Base-by-base conservation (phyloP, 495 filamentous ascomycete species). In the Aspergillus affinis region DNA sequence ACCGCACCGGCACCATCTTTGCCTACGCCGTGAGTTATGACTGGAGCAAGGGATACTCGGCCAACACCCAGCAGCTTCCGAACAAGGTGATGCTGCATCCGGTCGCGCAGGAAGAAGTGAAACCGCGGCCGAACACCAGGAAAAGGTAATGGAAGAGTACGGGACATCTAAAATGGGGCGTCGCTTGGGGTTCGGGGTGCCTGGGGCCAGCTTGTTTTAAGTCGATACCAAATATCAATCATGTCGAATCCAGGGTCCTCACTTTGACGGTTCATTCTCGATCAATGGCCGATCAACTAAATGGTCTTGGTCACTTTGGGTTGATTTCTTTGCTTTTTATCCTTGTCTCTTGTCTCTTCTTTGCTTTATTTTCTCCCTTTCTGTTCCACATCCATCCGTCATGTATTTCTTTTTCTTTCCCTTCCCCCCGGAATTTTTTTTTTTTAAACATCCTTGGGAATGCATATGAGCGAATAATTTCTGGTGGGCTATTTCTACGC, bases 21-120 rank as follows among this genome's bases (percentile, higher is more conserved):
- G 92, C 91, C 18, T 97, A 97, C 67, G 88, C 92, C 6, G 84
- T 95, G 29, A 92, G 90, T 66, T 97, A 97, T 65, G 93, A 97
- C 77, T 97, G 93, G 93, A 90, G 88, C 69, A 95, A 95, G 74
- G 93, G 93, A 12, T 93, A 90, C 72, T 78, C 82, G 8, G 81
- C 71, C 29, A 93, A 94, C 71, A 91, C 71, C 29, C 85, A 82
- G 20, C 80, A 86, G 61, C 81, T 83, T 45, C 81, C 86, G 6
- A 92, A 87, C 72, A 95, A 94, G 74, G 84, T 97, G 55, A 93
- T 95, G 86, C 77, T 97, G 63, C 92, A 94, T 75, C 84, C 86
- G 0, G 84, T 96, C 13, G 76, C 76, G 48, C 81, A 79, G 21
- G 90, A 94, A 60, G 91, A 94, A 72, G 90, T 89, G 63, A 94